Percentiles rank a stretch among this genome's conserved stretches.
phyloP scores from a whole-genome alignment of 345 rosid genomes.

The Carallia pectinifolia region DNA sequence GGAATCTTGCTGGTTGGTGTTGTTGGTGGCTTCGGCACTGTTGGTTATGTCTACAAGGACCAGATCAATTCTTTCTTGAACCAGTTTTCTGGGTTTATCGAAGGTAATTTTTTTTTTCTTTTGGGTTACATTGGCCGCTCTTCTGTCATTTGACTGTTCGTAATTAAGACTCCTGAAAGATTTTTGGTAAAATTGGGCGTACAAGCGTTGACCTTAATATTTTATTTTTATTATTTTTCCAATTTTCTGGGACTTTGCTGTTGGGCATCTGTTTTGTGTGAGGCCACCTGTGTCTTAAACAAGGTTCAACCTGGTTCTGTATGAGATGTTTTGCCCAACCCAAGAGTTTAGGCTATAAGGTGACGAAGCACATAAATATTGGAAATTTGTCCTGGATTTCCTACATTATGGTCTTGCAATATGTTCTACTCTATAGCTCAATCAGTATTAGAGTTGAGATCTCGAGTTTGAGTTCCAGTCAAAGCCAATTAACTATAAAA shows the following conservation, averaged over 20 bases:
- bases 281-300: too few species aligned
- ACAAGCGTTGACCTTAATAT: neutral
- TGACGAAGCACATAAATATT: too few species aligned
- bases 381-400: too few species aligned
- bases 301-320: too few species aligned
- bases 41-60: constrained; percentile 74
- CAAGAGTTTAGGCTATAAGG: too few species aligned
- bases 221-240: neutral
- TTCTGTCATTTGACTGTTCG: neutral
- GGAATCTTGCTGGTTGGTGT: constrained; percentile 78
- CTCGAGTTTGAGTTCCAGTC: too few species aligned
- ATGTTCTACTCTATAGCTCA: too few species aligned
- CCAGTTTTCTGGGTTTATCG: constrained; percentile 79
- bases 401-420: too few species aligned
- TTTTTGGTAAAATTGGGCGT: neutral
- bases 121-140: neutral
- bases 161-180: neutral
- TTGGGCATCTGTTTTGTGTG: neutral
- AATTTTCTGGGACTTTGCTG: neutral
- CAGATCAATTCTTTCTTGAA: constrained; percentile 76
- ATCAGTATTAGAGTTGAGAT: too few species aligned
- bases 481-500: too few species aligned
- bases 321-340: too few species aligned
- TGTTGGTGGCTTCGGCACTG: constrained; percentile 78
- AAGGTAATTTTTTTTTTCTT: constrained; percentile 43